Evolutionary conservation across 2,329 filamentous ascomycete genomes (phyloP), one percentile per base, ranked within the genome.

Genomic region (Xylariaceae sp.): DNA sequence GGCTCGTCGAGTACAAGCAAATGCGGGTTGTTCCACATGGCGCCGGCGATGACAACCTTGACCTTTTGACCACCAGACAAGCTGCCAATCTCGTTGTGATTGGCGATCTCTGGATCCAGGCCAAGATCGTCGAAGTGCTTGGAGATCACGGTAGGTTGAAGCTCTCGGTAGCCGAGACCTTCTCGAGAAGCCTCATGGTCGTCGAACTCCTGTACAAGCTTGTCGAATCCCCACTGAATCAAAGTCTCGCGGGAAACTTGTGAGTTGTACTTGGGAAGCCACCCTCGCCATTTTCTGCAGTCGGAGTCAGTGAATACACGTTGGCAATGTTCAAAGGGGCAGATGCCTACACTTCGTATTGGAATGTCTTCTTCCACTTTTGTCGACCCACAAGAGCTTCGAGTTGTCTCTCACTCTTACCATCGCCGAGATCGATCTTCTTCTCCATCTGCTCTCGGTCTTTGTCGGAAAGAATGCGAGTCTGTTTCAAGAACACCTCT

Each of bases 21-120:
- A 77, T 99, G 94, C 1, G 94, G 94, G 78, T 97, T 97, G 77
- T 97, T 97, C 92, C 92, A 96, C 90, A 96, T 95, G 63, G 91
- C 90, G 66, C 90, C 90, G 3, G 90, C 94, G 63, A 99, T 85
- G 58, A 99, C 94, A 44, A 99, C 94, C 82, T 99, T 99, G 76
- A 99, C 94, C 75, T 97, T 97, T 71, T 99, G 94, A 13, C 94
- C 94, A 73, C 94, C 94, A 10, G 92, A 97, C 12, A 99, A 81
- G 65, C 92, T 94, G 57, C 89, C 90, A 64, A 99, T 99, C 74
- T 97, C 88, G 72, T 97, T 97, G 83, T 99, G 94, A 75, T 97
- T 96, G 66, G 94, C 94, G 67, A 99, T 97, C 67, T 99, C 94
- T 0, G 93, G 92, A 70, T 97, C 94, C 46, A 99, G 83, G 53